phyloP scores from a whole-genome alignment of 2,329 filamentous ascomycete species.

The Ophiostoma fasciatum region DNA sequence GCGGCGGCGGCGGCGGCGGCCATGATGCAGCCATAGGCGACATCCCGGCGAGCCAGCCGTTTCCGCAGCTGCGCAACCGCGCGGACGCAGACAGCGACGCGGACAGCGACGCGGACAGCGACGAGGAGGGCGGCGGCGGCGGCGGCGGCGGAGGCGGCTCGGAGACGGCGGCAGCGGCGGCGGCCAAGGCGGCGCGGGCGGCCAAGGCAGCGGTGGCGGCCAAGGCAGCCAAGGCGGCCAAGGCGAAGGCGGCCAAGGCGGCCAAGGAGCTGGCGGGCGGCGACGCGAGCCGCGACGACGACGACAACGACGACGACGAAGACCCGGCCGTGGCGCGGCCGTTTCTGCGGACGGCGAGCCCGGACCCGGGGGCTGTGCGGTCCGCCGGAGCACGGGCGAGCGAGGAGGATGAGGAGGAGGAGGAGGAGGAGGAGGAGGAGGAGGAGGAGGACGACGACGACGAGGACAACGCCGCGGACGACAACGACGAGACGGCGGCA shows the following conservation, averaged over 20 bases:
- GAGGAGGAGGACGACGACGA: conserved; percentile 19
- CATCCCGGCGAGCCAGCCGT: conserved; percentile 15
- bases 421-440: conserved; percentile 10
- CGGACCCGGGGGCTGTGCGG: conserved; percentile 23
- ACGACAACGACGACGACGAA: conserved; percentile 41
- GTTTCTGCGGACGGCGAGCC: conserved; percentile 41
- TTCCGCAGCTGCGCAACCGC: conserved; percentile 27
- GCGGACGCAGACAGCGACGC: conserved; percentile 22
- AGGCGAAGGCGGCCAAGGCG: conserved; percentile 6
- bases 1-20: conserved; percentile 1
- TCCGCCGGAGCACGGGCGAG: conserved; percentile 7
- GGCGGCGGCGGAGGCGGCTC: background rate
- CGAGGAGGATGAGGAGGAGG: conserved; percentile 12
- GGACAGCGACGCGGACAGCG: conserved; percentile 9
- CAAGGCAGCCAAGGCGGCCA: background rate
- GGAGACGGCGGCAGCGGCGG: background rate
- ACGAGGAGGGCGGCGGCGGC: background rate
- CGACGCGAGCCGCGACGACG: conserved; percentile 4
- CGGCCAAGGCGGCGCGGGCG: conserved; percentile 12
- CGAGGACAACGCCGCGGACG: conserved; percentile 15
- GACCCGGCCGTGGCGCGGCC: conserved; percentile 42
- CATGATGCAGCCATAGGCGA: conserved; percentile 2
- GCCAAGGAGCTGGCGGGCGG: too few species aligned
- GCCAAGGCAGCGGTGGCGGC: conserved; percentile 3
- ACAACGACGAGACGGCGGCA: conserved; percentile 3